Percentiles rank a stretch among this genome's conserved stretches.
Conservation (phyloP, 208 protist genomes). For the Plasmodiophora brassicae region DNA sequence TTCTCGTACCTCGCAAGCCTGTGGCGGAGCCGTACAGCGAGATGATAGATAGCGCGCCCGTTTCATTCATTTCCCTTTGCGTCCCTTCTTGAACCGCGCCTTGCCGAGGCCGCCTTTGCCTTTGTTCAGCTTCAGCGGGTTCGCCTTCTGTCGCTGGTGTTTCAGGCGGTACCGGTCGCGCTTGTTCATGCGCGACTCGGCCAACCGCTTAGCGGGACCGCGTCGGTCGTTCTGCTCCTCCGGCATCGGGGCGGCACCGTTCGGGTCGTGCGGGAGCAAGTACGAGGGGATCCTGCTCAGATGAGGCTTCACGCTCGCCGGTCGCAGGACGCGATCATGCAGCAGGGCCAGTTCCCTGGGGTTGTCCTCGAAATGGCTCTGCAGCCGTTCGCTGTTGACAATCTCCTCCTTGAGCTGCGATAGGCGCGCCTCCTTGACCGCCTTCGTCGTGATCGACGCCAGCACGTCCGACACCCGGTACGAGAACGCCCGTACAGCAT, state of each 20-base stretch:
- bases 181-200: not conserved
- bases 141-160: not conserved
- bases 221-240: not conserved
- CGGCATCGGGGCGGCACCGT: not conserved
- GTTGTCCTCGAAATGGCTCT: slow-evolving; percentile 41
- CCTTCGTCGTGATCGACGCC: not conserved
- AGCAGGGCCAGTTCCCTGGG: slow-evolving; percentile 26
- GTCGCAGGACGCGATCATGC: not conserved
- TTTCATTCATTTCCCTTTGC: no score
- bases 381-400: slow-evolving; percentile 21
- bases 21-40: no score
- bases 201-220: not conserved
- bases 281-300: not conserved
- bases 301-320: not conserved
- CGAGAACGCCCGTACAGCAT: not conserved
- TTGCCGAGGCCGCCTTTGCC: no score
- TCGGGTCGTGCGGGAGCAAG: not conserved
- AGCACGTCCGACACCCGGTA: slow-evolving; percentile 16
- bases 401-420: slow-evolving; percentile 32
- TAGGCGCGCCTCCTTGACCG: slow-evolving; percentile 6
- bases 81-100: no score
- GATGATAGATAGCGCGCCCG: no score
- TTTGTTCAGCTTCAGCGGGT: not conserved
- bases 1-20: no score
- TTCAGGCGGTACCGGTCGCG: not conserved